Base-by-base conservation (phyloP, 257 asterid genomes). In the Capsicum chinense region DNA sequence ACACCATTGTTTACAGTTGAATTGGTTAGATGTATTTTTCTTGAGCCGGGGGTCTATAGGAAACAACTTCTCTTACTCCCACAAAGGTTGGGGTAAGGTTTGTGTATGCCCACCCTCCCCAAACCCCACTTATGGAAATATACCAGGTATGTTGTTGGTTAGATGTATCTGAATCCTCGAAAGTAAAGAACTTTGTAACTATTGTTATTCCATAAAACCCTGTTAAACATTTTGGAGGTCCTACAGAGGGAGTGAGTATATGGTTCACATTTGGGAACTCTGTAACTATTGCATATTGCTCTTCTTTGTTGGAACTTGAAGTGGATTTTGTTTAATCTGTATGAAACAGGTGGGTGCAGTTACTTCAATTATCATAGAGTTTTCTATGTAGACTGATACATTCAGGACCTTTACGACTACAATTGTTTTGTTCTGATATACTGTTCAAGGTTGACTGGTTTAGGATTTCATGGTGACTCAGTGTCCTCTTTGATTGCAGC, bases 401-500 rank as follows among this genome's bases (percentile, higher is more conserved):
- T 19, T 73, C 52, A 48, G 59, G 59, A 76, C 47, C 19, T 48
- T 76, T 7, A 52, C 2, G 1, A 26, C 62, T 6, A 76, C 19
- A 54, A 15, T 33, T 5, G 0, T 26, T 54, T 52, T 14, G 33
- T 56, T 54, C 8, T 52, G 81, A 52, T 78, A 33, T 26, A 26
- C 33, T 26, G 33, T 26, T 26, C 64, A 54, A 26, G 60, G 64
- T 78, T 54, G 82, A 78, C 50, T 33, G 15, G 50, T 78, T 54
- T 78, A 26, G 52, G 33, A 78, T 26, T 33, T 33, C 11, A 26
- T 33, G 64, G 64, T 78, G 50, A 64, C 64, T 78, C 44, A 54
- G 42, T 35, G 50, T 78, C 64, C 50, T 78, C 50, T 78, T 78
- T 83, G 47, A 83, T 83, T 87, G 90, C 91, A 97, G 99, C 97